A percentile compares a stretch with the other conserved stretches of the same genome.
Conservation (phyloP, 805 yeast species). For the Candida ortonii region DNA sequence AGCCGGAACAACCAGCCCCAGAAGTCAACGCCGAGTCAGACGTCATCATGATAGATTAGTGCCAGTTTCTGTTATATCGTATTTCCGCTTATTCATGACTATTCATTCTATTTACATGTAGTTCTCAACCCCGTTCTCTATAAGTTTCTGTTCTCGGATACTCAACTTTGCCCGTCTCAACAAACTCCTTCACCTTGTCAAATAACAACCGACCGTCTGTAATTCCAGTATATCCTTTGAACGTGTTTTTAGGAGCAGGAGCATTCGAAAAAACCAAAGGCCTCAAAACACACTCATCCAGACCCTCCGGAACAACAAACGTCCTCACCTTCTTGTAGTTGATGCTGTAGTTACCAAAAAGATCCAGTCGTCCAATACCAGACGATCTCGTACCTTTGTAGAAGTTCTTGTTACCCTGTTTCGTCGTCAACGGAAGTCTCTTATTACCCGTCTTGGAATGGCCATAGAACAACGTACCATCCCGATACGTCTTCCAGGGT, state of each 20-base stretch:
- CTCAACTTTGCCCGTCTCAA: conserved; percentile 65
- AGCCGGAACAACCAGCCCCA: background rate
- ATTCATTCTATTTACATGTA: conserved; percentile 11
- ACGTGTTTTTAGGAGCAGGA: conserved; percentile 67
- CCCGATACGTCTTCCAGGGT: conserved; percentile 86
- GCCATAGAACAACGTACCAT: conserved; percentile 85
- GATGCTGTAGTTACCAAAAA: conserved; percentile 69
- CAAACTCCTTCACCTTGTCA: conserved; percentile 68
- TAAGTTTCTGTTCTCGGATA: conserved; percentile 26
- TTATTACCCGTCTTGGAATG: conserved; percentile 73
- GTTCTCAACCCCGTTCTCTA: conserved; percentile 31
- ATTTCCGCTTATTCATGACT: background rate
- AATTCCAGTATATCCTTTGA: conserved; percentile 63
- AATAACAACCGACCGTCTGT: conserved; percentile 71
- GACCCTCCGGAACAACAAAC: conserved; percentile 70
- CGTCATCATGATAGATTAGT: conserved; percentile 10
- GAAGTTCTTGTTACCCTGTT: conserved; percentile 89
- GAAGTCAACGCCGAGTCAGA: conserved; percentile 2
- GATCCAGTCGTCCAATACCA: conserved; percentile 82
- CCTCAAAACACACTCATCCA: conserved; percentile 41
- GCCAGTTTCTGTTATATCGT: background rate
- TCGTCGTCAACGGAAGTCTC: conserved; percentile 80
- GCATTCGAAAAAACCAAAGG: conserved; percentile 77
- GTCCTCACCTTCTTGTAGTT: conserved; percentile 88
- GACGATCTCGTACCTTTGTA: conserved; percentile 97